These are phyloP conservation scores for Coemansia pectinata DNA, from an alignment of 192 early-diverging fungal species.

Conservation along the genomic window DNA sequence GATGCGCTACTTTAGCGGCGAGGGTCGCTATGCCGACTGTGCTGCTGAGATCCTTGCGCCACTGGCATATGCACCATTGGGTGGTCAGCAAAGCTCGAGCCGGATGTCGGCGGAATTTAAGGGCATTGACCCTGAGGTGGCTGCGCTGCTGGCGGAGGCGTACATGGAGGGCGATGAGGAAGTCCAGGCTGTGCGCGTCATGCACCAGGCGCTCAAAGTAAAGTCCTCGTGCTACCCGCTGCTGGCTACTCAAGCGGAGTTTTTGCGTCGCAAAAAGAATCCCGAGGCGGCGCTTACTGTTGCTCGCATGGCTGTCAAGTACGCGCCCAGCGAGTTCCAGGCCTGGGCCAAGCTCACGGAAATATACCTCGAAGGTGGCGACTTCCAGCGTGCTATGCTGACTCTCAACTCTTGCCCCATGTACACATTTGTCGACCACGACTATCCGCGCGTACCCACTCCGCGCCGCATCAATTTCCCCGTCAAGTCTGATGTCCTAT, in stretches of 20 bases:
- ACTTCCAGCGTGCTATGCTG: constrained; percentile 82
- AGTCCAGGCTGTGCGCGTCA: constrained; percentile 85
- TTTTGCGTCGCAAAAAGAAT: constrained; percentile 75
- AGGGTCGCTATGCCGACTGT: constrained; percentile 71
- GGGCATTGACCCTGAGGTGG: constrained; percentile 82
- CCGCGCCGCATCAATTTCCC: constrained; percentile 88
- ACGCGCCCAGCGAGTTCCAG: constrained; percentile 90
- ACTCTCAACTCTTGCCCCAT: constrained; percentile 98
- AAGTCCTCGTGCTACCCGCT: constrained; percentile 77
- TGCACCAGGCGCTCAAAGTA: constrained; percentile 81
- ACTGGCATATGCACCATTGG: constrained; percentile 46
- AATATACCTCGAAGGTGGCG: constrained; percentile 83
- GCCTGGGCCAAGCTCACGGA: constrained; percentile 97
- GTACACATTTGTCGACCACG: constrained; percentile 90
- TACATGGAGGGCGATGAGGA: constrained; percentile 88
- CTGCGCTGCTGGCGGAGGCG: constrained; percentile 77
- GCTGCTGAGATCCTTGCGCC: constrained; percentile 83
- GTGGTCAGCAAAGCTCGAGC: constrained; percentile 17
- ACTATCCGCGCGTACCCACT: constrained; percentile 88
- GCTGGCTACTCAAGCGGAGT: constrained; percentile 88
- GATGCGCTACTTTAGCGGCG: constrained; percentile 86
- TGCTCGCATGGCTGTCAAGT: constrained; percentile 91
- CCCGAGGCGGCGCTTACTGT: constrained; percentile 80
- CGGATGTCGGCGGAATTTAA: constrained; percentile 37
- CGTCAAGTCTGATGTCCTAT: constrained; percentile 76